Percentiles rank a stretch among this genome's conserved stretches.
Conservation (phyloP, 306 rosid genomes). For the Acacia confusa region DNA sequence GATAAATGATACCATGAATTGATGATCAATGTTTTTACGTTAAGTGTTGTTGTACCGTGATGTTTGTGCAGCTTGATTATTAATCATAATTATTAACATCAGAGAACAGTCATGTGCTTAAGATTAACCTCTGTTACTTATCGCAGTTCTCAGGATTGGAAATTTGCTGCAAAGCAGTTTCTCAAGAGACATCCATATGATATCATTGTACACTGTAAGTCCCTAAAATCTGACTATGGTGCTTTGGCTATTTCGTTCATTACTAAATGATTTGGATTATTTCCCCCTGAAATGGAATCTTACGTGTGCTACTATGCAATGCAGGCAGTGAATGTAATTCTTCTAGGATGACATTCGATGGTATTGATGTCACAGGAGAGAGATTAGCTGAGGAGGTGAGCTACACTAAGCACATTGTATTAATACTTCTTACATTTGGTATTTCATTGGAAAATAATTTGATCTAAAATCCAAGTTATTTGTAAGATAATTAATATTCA, state of each 20-base stretch:
- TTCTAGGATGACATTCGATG: conserved; percentile 72
- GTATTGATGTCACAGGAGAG: conserved; percentile 66
- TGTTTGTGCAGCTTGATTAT: background rate
- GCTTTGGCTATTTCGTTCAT: background rate
- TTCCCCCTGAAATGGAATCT: conserved; percentile 34
- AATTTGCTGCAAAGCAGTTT: conserved; percentile 55
- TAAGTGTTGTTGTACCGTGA: background rate
- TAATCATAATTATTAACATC: background rate
- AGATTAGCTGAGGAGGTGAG: conserved; percentile 84
- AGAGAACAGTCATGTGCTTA: background rate
- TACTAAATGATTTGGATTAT: background rate
- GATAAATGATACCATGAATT: background rate
- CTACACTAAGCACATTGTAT: background rate
- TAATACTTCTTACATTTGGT: background rate
- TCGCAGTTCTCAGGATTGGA: conserved; percentile 64
- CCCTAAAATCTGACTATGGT: too few species aligned
- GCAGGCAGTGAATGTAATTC: conserved; percentile 84
- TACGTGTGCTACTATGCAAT: conserved; percentile 33
- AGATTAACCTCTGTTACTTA: background rate
- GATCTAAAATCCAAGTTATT: too few species aligned
- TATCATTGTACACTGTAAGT: conserved; percentile 67
- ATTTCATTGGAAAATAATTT: background rate
- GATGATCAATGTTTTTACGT: background rate
- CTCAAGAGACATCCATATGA: conserved; percentile 49
- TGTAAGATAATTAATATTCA: too few species aligned